Percentiles rank a stretch among this genome's conserved stretches.
phyloP scores from a whole-genome alignment of 495 filamentous ascomycete genomes.

The Trichoderma gamsii region DNA sequence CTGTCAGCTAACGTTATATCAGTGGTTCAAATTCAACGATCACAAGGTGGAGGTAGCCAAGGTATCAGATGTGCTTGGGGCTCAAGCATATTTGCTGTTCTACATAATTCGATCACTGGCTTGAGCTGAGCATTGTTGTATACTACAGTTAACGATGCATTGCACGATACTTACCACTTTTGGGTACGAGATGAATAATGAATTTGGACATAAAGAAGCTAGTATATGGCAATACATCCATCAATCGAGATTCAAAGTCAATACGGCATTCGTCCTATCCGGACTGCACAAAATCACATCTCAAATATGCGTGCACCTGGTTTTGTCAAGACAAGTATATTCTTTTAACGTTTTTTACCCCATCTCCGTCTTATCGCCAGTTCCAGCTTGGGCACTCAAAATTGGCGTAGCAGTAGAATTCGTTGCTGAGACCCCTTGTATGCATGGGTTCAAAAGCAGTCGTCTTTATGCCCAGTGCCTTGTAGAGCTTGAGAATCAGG shows the following conservation, averaged over 20 bases:
- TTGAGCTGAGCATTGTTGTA: neutral
- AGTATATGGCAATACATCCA: neutral
- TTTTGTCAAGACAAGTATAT: neutral
- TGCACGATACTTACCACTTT: neutral
- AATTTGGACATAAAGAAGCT: neutral
- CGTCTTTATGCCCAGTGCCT: slow-evolving; percentile 40
- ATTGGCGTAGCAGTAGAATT: slow-evolving; percentile 72
- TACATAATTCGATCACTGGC: slow-evolving; percentile 65
- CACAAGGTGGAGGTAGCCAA: slow-evolving; percentile 75
- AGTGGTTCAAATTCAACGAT: slow-evolving; percentile 93
- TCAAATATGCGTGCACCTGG: neutral
- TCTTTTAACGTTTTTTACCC: neutral
- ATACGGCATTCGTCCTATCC: neutral
- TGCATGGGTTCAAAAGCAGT: slow-evolving; percentile 60
- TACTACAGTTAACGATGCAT: neutral
- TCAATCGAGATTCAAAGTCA: neutral
- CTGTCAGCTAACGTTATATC: neutral
- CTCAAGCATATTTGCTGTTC: slow-evolving; percentile 81
- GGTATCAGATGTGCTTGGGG: slow-evolving; percentile 71
- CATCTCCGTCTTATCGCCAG: slow-evolving; percentile 28
- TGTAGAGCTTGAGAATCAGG: slow-evolving; percentile 48
- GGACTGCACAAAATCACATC: neutral
- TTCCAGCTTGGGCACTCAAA: slow-evolving; percentile 57
- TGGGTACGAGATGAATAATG: neutral
- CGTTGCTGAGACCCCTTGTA: slow-evolving; percentile 64